These are phyloP conservation scores for Kluyveromyces marxianus DNA, from an alignment of 1,139 yeast species.

Conservation along the genomic window DNA sequence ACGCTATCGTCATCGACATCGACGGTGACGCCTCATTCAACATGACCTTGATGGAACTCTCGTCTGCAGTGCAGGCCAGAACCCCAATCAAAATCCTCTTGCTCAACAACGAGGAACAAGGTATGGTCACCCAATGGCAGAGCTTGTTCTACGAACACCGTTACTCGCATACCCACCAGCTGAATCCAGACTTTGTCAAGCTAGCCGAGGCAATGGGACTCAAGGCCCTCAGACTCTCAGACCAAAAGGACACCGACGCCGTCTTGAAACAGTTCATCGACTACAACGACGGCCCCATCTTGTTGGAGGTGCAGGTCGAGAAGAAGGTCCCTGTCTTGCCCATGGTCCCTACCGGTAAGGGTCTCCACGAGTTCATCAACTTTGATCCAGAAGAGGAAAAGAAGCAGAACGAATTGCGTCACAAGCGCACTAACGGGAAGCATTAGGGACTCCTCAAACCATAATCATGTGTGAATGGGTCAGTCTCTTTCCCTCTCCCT, in stretches of 20 bases:
- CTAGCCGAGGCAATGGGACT: constrained; percentile 92
- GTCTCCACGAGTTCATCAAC: constrained; percentile 81
- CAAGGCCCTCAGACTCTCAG: constrained; percentile 66
- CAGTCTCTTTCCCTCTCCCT: neutral
- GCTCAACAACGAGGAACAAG: constrained; percentile 95
- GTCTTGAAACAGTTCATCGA: constrained; percentile 71
- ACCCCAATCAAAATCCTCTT: constrained; percentile 86
- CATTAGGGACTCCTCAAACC: constrained; percentile 17
- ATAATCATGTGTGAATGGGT: too few relatives aligned
- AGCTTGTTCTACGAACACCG: constrained; percentile 93
- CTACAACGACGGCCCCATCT: constrained; percentile 65
- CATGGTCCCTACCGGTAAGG: constrained; percentile 97
- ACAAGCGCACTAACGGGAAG: constrained; percentile 34
- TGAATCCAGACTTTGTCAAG: constrained; percentile 87
- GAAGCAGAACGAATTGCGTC: constrained; percentile 51
- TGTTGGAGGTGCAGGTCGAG: constrained; percentile 85
- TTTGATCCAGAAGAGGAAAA: constrained; percentile 77
- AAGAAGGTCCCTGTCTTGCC: constrained; percentile 97
- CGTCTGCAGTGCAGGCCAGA: constrained; percentile 88
- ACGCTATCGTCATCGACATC: constrained; percentile 88
- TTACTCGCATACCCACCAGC: constrained; percentile 93
- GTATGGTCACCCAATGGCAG: constrained; percentile 99
- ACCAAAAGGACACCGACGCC: constrained; percentile 55
- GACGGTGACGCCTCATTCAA: constrained; percentile 98
- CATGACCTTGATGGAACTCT: constrained; percentile 90